These are phyloP conservation scores for Salix exigua DNA, from an alignment of 345 rosid genomes.

Conservation along the genomic window DNA sequence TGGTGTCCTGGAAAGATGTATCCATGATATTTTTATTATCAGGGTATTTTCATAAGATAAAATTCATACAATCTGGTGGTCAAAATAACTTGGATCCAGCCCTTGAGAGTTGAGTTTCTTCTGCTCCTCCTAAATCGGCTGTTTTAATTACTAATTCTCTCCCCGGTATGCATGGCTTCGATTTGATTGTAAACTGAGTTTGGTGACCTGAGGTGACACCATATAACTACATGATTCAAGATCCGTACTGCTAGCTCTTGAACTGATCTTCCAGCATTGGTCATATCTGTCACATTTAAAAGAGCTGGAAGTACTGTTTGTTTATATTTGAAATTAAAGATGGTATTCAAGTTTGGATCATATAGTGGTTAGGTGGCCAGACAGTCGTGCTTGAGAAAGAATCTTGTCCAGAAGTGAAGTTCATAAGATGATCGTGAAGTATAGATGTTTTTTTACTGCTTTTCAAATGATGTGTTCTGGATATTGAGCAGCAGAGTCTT, in stretches of 20 bases:
- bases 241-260: background rate
- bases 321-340: no score
- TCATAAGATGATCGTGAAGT: background rate
- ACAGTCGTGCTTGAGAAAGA: background rate
- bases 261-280: background rate
- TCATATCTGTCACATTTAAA: background rate
- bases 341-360: no score
- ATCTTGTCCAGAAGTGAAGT: background rate
- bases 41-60: no score
- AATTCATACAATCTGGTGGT: no score
- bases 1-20: conserved; percentile 12
- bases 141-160: background rate
- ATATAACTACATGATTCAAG: background rate
- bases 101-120: no score
- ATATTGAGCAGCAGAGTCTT: background rate
- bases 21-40: background rate
- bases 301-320: no score
- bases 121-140: no score
- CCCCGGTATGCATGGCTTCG: background rate
- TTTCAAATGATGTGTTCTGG: background rate
- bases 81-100: no score
- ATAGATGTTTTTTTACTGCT: background rate
- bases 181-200: background rate
- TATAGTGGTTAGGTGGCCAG: background rate
- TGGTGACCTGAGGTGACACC: background rate